Evolutionary conservation across 805 yeast species (phyloP), one percentile per base, ranked within the genome.

Genomic region (Barnettozyma californica): DNA sequence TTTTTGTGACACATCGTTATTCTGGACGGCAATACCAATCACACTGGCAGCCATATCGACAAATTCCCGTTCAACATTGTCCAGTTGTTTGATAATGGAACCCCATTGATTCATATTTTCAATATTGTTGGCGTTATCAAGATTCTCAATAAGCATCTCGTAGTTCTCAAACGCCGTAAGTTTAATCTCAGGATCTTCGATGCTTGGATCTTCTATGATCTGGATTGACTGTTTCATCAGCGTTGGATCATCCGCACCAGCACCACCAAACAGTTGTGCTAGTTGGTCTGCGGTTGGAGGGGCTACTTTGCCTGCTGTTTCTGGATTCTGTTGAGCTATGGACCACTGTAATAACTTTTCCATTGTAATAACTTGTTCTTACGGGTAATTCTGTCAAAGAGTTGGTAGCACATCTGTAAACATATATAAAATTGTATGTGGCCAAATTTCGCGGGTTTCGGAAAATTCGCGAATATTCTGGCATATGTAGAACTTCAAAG

Each of bases 321-420:
- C 87, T 48, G 83, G 75, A 56, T 87, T 92, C 11, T 83, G 84
- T 75, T 50, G 89, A 76, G 62, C 85, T 80, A 38, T 91, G 86
- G 97, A 90, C 99, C 99, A 92, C 57, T 90, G 87, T 53, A 92
- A 67, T 52, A 92, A 67, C 66, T 91, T 91, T 52, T 92, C 97
- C 98, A 92, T 92, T 18, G 10, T 25, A 5, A 6, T 18, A 18
- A 21, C 9, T 38, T n/a, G 41, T 23, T 2, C n/a, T n/a, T n/a
- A 8, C 9, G n/a, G 31, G 14, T n/a, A 10, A n/a, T n/a, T n/a
- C n/a, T n/a, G n/a, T n/a, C n/a, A n/a, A n/a, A n/a, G n/a, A n/a
- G n/a, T n/a, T n/a, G n/a, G n/a, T n/a, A n/a, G 33, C 25, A 21
- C 44, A 42, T 42, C 47, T n/a, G n/a, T 43, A 5, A 9, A 5